phyloP scores from a whole-genome alignment of 345 rosid species.

The Clausena lansium region DNA sequence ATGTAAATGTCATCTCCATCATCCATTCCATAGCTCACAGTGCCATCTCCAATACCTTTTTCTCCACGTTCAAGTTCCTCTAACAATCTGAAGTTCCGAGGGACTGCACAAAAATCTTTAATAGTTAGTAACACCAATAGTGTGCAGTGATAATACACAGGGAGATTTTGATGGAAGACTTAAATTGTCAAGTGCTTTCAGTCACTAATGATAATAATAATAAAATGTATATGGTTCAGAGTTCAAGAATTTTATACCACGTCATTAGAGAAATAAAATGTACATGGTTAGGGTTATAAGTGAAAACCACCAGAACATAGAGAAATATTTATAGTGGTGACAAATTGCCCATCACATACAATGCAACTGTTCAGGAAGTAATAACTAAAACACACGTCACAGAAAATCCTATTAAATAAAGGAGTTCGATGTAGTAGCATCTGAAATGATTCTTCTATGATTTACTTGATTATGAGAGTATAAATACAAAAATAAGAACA shows the following conservation, averaged over 20 bases:
- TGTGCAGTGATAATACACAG: not conserved
- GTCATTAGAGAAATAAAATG: not conserved
- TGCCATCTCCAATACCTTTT: slow-evolving; percentile 88
- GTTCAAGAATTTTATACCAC: too few species aligned
- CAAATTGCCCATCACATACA: not conserved
- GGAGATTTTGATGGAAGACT: not conserved
- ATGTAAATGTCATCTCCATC: slow-evolving; percentile 87
- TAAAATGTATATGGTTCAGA: too few species aligned
- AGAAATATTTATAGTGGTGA: not conserved
- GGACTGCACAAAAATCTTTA: slow-evolving; percentile 42
- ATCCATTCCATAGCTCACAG: slow-evolving; percentile 94
- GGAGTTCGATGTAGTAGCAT: not conserved
- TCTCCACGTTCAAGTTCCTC: slow-evolving; percentile 95
- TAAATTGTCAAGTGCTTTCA: not conserved
- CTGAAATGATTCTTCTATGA: not conserved
- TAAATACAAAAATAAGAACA: not conserved
- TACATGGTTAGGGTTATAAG: not conserved
- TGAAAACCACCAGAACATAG: not conserved
- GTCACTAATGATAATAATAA: not conserved
- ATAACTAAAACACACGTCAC: not conserved
- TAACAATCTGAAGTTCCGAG: slow-evolving; percentile 78
- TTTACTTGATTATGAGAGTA: not conserved
- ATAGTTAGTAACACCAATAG: slow-evolving; percentile 4
- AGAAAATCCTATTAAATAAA: not conserved
- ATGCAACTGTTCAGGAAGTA: not conserved